Conservation (phyloP, 2,329 filamentous ascomycete species). For the Sporothrix inflata region DNA sequence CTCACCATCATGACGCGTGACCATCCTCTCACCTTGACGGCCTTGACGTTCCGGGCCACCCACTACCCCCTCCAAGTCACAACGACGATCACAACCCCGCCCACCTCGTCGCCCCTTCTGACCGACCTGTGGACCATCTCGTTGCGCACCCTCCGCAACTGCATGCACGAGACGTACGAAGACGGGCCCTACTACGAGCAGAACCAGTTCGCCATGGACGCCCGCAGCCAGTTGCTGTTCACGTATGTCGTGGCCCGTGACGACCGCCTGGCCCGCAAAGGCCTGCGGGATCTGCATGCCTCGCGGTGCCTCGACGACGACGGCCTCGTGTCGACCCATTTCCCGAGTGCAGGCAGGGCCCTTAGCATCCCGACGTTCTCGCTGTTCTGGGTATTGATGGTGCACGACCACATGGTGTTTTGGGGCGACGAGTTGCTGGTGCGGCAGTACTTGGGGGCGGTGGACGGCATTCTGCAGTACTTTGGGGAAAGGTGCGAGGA, state of each 20-base stretch:
- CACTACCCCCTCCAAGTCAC: neutral
- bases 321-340: neutral
- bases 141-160: constrained; percentile 40
- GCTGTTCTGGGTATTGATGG: constrained; percentile 43
- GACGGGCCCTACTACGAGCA: constrained; percentile 44
- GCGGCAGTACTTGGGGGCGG: neutral
- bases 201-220: constrained; percentile 38
- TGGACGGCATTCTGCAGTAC: neutral
- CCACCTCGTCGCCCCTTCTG: neutral
- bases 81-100: neutral
- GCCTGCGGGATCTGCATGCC: neutral
- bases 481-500: neutral
- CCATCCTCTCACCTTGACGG: neutral
- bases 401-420: constrained; percentile 43
- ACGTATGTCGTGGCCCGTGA: constrained; percentile 39
- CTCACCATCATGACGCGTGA: neutral
- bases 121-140: constrained; percentile 35
- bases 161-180: constrained; percentile 42
- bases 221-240: constrained; percentile 37
- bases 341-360: neutral
- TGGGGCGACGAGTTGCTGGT: constrained; percentile 41
- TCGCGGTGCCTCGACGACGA: neutral
- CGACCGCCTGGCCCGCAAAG: neutral
- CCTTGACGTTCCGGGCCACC: neutral
- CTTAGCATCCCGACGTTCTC: constrained; percentile 37